A percentile compares a stretch with the other conserved stretches of the same genome.
Conservation (phyloP, 495 filamentous ascomycete genomes). For the Pyronema omphalodes region DNA sequence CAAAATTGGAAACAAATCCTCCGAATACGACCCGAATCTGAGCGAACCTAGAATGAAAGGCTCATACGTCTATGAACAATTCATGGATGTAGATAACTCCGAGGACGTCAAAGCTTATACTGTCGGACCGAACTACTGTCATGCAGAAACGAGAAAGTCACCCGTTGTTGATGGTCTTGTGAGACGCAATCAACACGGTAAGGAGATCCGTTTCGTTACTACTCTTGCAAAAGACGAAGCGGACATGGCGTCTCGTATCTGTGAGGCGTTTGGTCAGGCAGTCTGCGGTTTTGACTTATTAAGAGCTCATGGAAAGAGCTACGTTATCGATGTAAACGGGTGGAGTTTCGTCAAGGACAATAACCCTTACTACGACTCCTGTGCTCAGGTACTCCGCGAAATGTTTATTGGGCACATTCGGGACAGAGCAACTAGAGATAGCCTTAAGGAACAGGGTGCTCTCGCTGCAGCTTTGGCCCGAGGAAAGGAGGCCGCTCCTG, state of each 20-base stretch:
- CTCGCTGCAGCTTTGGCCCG: slow-evolving; percentile 14
- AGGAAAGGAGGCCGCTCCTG: slow-evolving; percentile 17
- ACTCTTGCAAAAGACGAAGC: slow-evolving; percentile 63
- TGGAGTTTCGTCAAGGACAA: slow-evolving; percentile 99
- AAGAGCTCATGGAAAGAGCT: slow-evolving; percentile 70
- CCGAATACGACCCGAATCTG: slow-evolving; percentile 66
- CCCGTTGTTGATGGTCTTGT: slow-evolving; percentile 95
- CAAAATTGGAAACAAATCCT: slow-evolving; percentile 96
- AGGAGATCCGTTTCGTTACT: slow-evolving; percentile 91
- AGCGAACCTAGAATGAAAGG: slow-evolving; percentile 52
- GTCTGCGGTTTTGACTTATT: slow-evolving; percentile 96
- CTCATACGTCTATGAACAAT: slow-evolving; percentile 93
- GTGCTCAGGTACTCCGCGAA: slow-evolving; percentile 62
- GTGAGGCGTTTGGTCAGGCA: slow-evolving; percentile 77
- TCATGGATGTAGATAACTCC: slow-evolving; percentile 83
- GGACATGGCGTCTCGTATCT: slow-evolving; percentile 72
- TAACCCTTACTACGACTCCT: slow-evolving; percentile 91
- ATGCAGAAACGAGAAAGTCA: slow-evolving; percentile 91
- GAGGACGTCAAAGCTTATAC: slow-evolving; percentile 99
- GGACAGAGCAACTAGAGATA: slow-evolving; percentile 31
- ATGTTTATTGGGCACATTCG: slow-evolving; percentile 67
- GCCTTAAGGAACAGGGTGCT: slow-evolving; percentile 13
- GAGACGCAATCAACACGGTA: slow-evolving; percentile 86
- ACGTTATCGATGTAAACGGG: slow-evolving; percentile 96
- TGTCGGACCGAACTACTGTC: slow-evolving; percentile 81